These are phyloP conservation scores for Colletotrichum gloeosporioides DNA, from an alignment of 2,329 filamentous ascomycete genomes.

Conservation along the genomic window DNA sequence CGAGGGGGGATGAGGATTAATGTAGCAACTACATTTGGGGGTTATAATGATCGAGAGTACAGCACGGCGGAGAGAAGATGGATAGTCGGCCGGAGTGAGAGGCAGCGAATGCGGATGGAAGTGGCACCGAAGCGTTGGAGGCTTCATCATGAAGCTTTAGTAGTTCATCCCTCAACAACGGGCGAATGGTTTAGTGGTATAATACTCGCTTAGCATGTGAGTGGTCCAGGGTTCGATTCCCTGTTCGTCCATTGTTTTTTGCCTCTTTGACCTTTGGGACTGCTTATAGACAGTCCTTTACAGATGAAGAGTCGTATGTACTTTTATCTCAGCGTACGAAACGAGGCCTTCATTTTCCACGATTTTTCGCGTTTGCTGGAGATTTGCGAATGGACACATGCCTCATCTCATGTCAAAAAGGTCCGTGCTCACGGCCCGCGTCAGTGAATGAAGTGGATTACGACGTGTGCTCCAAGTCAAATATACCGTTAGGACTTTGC, in stretches of 20 bases:
- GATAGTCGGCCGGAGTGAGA: background rate
- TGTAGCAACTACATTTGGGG: background rate
- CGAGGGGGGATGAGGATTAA: background rate
- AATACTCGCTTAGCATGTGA: background rate
- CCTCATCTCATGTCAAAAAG: background rate
- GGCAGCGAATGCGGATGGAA: background rate
- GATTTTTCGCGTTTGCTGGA: no score
- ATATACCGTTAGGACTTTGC: no score
- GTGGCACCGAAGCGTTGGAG: accelerated
- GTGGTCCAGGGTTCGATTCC: constrained; percentile 17
- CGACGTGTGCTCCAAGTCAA: no score
- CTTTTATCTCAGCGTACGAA: no score
- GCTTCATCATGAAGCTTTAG: no score
- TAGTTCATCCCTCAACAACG: no score
- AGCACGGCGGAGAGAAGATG: background rate
- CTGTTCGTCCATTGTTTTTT: background rate
- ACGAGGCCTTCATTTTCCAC: no score
- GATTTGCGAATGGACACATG: background rate
- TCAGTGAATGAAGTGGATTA: no score
- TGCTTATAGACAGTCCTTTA: no score
- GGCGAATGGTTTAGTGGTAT: constrained; percentile 14
- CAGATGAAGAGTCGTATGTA: no score
- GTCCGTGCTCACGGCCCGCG: no score
- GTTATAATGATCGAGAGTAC: accelerated
- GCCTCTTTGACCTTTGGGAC: background rate